Percentiles rank a stretch among this genome's conserved stretches.
phyloP scores from a whole-genome alignment of 106 monocot species.

The Apostasia shenzhenica region DNA sequence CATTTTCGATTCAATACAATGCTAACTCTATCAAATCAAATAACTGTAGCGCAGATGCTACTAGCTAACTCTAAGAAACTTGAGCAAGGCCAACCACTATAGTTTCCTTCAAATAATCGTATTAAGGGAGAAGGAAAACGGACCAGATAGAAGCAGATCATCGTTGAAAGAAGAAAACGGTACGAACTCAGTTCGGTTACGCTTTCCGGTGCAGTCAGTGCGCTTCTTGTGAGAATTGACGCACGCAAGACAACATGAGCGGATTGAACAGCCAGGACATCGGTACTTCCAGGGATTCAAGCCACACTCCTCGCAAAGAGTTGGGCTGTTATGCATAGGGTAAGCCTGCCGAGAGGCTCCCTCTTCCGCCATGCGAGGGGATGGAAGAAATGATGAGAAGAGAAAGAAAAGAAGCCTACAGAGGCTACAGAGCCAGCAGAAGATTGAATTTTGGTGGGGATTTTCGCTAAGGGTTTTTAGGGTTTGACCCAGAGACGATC shows the following conservation, averaged over 20 bases:
- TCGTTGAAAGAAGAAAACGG: constrained; percentile 63
- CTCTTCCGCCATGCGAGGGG: constrained; percentile 8
- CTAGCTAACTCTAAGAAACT: too few relatives aligned
- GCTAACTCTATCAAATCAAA: too few relatives aligned
- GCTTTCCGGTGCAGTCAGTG: constrained; percentile 64
- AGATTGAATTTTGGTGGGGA: too few relatives aligned
- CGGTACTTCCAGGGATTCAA: constrained; percentile 68
- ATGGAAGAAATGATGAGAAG: background rate
- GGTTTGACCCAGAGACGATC: too few relatives aligned
- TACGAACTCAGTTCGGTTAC: constrained; percentile 31
- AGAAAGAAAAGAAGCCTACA: background rate
- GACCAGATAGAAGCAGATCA: constrained; percentile 54
- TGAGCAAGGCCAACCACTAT: too few relatives aligned
- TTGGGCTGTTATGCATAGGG: constrained; percentile 11
- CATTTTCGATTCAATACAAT: too few relatives aligned
- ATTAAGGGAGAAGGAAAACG: background rate
- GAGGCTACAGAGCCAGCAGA: too few relatives aligned
- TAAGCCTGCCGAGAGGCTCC: constrained; percentile 11
- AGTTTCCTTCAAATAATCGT: background rate
- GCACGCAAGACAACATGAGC: constrained; percentile 76
- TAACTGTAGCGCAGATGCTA: too few relatives aligned
- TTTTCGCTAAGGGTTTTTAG: too few relatives aligned
- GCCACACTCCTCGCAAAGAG: constrained; percentile 53
- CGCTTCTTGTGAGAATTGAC: constrained; percentile 70
- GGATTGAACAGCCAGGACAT: constrained; percentile 61